A percentile compares a stretch with the other conserved stretches of the same genome.
Conservation (phyloP, 2,329 filamentous ascomycete genomes). For the Daldinia sp. region DNA sequence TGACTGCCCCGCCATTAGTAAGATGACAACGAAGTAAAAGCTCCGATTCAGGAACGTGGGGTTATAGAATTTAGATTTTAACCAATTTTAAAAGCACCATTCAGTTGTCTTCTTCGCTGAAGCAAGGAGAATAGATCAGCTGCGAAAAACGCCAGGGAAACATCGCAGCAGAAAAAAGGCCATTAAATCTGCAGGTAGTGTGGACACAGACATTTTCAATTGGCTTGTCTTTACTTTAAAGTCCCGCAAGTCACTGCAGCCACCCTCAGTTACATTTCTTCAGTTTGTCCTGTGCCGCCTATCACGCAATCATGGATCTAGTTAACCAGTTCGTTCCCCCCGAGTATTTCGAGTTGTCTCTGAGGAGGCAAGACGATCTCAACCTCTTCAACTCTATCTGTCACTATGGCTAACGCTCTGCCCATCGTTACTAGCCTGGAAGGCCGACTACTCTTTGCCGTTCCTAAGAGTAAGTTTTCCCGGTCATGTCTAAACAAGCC, state of each 20-base stretch:
- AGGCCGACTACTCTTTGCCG: constrained; percentile 92
- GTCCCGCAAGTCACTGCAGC: constrained; percentile 13
- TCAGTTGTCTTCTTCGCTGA: constrained; percentile 19
- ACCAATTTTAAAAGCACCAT: constrained; percentile 31
- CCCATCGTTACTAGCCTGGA: constrained; percentile 72
- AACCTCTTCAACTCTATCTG: not conserved
- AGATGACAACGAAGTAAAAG: constrained; percentile 46
- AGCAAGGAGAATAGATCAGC: constrained; percentile 21
- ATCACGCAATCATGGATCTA: constrained; percentile 60
- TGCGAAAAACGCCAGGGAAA: constrained; percentile 24
- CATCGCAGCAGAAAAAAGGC: not conserved
- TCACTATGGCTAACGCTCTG: constrained; percentile 53
- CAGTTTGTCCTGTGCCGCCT: not conserved
- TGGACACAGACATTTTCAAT: constrained; percentile 15
- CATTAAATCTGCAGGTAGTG: not conserved
- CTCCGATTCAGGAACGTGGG: constrained; percentile 59
- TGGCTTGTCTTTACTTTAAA: constrained; percentile 12
- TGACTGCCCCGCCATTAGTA: constrained; percentile 7
- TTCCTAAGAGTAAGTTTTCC: constrained; percentile 88
- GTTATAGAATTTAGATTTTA: constrained; percentile 44
- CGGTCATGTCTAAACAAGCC: not conserved
- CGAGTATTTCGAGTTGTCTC: constrained; percentile 16
- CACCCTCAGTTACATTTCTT: not conserved
- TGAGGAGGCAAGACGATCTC: not conserved
- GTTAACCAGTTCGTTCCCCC: constrained; percentile 63